Conservation (phyloP, 768 basidiomycete genomes). For the Russula abietina region DNA sequence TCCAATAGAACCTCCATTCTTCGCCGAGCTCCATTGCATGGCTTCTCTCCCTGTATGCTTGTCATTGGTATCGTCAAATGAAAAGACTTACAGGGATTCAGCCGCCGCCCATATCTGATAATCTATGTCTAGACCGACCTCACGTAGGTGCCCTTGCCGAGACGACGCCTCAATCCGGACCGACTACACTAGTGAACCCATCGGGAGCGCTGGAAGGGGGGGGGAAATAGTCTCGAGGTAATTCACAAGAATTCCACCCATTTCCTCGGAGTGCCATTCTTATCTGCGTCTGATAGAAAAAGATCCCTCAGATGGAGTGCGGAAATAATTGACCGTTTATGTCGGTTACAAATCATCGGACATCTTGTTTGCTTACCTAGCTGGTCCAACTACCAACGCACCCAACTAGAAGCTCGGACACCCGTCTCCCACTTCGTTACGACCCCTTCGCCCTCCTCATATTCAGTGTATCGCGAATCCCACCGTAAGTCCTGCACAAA, state of each 20-base stretch:
- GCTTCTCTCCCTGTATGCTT: neutral
- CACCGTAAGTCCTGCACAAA: too few relatives aligned
- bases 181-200: neutral
- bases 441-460: neutral
- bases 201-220: constrained; percentile 2
- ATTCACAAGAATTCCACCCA: too few relatives aligned
- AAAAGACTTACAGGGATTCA: neutral
- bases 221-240: neutral
- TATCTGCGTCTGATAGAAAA: neutral
- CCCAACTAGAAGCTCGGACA: neutral
- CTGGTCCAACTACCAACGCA: neutral
- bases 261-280: neutral
- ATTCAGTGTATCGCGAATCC: too few relatives aligned
- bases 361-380: neutral
- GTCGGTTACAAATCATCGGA: neutral
- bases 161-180: neutral
- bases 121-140: constrained; percentile 9
- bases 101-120: neutral
- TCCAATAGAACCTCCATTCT: neutral
- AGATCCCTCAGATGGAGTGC: neutral
- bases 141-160: neutral
- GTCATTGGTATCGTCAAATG: neutral
- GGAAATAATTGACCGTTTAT: neutral
- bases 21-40: neutral
- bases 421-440: neutral